Evolutionary conservation across 2,329 filamentous ascomycete genomes (phyloP).

Genomic region (Elsinoe fawcettii): DNA sequence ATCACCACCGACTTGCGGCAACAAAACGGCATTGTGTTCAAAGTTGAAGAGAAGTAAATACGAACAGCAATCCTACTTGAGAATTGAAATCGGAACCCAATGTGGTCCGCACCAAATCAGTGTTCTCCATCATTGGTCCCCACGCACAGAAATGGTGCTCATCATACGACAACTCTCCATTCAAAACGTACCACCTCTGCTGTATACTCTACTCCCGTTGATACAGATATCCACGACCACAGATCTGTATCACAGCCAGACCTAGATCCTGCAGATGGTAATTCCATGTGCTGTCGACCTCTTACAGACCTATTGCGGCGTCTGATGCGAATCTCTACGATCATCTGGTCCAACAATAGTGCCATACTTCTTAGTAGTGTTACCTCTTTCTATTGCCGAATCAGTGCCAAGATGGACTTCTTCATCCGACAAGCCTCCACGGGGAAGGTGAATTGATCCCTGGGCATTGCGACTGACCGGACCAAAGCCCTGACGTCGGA

Average conservation of each 20-base stretch:
- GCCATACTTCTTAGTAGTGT: not conserved
- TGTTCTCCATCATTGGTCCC: no score
- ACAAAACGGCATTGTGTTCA: conserved; percentile 37
- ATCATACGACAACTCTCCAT: no score
- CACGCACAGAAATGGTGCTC: no score
- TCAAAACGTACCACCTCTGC: no score
- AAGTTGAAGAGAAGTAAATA: conserved; percentile 16
- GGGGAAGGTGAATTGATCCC: not conserved
- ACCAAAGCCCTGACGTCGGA: not conserved
- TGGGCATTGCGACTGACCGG: not conserved
- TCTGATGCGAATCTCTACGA: not conserved
- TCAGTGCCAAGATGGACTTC: not conserved
- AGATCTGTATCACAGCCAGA: no score
- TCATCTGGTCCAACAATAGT: not conserved
- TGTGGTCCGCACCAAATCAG: no score
- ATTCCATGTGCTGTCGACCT: not conserved
- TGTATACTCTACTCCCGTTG: no score
- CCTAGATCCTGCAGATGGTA: no score
- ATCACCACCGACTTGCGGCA: conserved; percentile 38
- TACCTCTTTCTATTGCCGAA: not conserved
- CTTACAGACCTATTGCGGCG: not conserved
- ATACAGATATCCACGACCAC: no score
- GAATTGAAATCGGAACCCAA: no score
- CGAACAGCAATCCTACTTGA: not conserved
- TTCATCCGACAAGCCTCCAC: not conserved